These are phyloP conservation scores for Darksidea phi DNA, from an alignment of 495 filamentous ascomycete species.

Conservation along the genomic window DNA sequence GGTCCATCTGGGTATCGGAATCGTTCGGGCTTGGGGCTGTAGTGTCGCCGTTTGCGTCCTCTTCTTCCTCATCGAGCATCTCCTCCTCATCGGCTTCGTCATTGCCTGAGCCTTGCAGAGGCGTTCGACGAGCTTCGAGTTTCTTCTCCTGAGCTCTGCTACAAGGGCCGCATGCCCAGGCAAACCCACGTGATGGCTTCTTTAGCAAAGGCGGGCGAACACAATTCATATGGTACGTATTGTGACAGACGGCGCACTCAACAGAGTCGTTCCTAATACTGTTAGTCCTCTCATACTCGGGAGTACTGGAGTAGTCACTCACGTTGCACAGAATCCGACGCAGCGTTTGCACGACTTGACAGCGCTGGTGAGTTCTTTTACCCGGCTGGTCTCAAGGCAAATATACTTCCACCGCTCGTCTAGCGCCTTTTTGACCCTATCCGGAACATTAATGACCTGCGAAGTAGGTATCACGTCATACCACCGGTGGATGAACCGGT, in stretches of 20 bases:
- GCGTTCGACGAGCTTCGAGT: slow-evolving; percentile 86
- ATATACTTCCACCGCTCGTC: slow-evolving; percentile 96
- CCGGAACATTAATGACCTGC: slow-evolving; percentile 93
- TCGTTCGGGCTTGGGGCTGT: slow-evolving; percentile 49
- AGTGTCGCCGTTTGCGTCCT: slow-evolving; percentile 63
- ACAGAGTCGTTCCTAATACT: slow-evolving; percentile 74
- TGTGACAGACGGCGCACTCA: slow-evolving; percentile 89
- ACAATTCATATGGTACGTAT: slow-evolving; percentile 98
- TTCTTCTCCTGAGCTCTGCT: slow-evolving; percentile 90
- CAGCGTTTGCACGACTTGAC: slow-evolving; percentile 97
- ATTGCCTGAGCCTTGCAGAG: slow-evolving; percentile 53
- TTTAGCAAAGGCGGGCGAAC: slow-evolving; percentile 89
- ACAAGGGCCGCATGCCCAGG: slow-evolving; percentile 95
- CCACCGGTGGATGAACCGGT: slow-evolving; percentile 94
- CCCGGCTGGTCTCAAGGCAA: slow-evolving; percentile 82
- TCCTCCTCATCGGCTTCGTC: slow-evolving; percentile 78
- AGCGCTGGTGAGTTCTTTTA: slow-evolving; percentile 93
- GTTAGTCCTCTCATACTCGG: not conserved
- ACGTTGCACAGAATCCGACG: slow-evolving; percentile 82
- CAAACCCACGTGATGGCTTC: slow-evolving; percentile 96
- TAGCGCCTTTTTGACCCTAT: slow-evolving; percentile 87
- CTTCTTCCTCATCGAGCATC: slow-evolving; percentile 58
- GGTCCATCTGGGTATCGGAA: slow-evolving; percentile 47
- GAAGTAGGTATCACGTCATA: slow-evolving; percentile 94
- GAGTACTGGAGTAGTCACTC: slow-evolving; percentile 43